Base-by-base conservation (phyloP, 208 protist species). In the Leishmania gerbilli region DNA sequence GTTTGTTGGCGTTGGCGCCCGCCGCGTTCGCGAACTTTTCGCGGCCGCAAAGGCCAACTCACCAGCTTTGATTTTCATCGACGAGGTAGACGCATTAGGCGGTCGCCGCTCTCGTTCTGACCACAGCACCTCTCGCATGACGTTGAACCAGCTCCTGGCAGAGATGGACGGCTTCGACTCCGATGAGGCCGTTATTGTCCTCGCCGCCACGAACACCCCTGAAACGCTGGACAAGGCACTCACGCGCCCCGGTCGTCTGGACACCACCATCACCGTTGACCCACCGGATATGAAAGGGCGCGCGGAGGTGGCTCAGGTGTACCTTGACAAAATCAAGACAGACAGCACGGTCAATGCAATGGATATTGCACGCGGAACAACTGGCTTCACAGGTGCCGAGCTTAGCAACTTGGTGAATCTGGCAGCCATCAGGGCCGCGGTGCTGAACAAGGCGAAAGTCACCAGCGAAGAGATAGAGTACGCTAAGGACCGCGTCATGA, bases 1-100 rank as follows among this genome's bases (percentile, higher is more conserved):
- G 92, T 99, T 98, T 95, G 98, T 99, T 15, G 99, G 99, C 74
- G 98, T 99, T 19, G 99, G 99, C 17, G 92, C 98, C 19, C 90
- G 92, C 40, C 92, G 98, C 51, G 93, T 99, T 15, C 92, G 98
- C 53, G 95, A 99, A 65, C 88, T 99, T 34, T 99, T 99, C 85
- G 93, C 89, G 0, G 91, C 93, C 24, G 99, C 99, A 24, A 99
- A 99, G 89, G 87, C 91, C n/a, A 79, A 95, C 62, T 78, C 95
- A 27, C 98, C 99, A 49, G 97, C 98, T 68, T 96, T 99, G 75
- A 99, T 99, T 67, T 99, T 99, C 84, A 99, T 99, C 65, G 99
- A 99, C 91, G 99, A 99, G 87, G 98, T 99, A 78, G 99, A 99
- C 86, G 97, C 98, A 0, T 88, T 99, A 15, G 99, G 98, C 21